Evolutionary conservation across 495 filamentous ascomycete species (phyloP), one percentile per base, ranked within the genome.

Genomic region (Aspergillus haitiensis): DNA sequence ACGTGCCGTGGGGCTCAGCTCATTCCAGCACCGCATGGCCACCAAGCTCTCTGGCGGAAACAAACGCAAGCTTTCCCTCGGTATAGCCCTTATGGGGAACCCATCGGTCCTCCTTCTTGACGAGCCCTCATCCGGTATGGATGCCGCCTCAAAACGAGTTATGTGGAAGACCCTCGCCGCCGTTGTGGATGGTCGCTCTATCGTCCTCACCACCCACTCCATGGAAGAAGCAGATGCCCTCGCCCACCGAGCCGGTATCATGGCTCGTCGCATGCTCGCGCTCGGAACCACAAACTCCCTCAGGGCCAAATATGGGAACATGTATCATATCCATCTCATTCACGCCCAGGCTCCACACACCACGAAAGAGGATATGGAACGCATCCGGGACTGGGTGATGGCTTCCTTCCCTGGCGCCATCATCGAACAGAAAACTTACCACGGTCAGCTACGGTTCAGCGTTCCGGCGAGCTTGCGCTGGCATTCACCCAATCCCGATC

Each of bases 371-470:
- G 88, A 90, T 57, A 90, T 91, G 78, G 70, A 78, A 3, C 67
- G 70, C 21, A 75, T 93, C 34, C 79, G 84, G 59, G 16, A 47
- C 0, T 95, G 89, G 88, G 80, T 93, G 8, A 15, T 69, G 11
- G 57, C 59, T 6, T 75, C 74, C 9, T 84, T 92, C 58, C 75
- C 78, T 0, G 80, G 79, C 5, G 87, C 88, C 0, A 73, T 75
- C 34, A 71, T 89, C 16, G 91, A 95, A 69, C 81, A 85, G 9
- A 83, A 88, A 67, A 86, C 82, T 11, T 95, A 88, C 65, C 90
- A 94, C 63, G 91, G 91, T 0, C 91, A 95, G 68, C 72, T 96
- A 66, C 76, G 89, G 6, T 95, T 93, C 68, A 86, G 81, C 21
- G 82, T 95, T 9, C 87, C 90, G 5, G 75, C n/a, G n/a, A n/a